phyloP scores from a whole-genome alignment of 352 stramenopile genomes.

The Globisporangium splendens region DNA sequence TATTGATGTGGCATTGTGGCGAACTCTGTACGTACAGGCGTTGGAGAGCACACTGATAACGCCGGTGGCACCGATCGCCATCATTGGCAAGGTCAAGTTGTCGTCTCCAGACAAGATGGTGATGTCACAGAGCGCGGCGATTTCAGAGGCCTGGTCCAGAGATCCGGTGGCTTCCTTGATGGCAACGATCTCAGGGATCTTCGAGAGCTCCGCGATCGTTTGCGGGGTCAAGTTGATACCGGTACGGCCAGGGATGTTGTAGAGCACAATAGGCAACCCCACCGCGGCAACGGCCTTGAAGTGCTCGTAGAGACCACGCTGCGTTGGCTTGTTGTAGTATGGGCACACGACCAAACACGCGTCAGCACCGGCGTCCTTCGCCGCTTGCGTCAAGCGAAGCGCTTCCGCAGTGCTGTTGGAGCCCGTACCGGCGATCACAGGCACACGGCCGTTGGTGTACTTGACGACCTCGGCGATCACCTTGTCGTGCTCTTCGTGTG shows the following conservation, averaged over 20 bases:
- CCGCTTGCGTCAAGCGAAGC: slow-evolving; percentile 80
- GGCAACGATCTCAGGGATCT: slow-evolving; percentile 95
- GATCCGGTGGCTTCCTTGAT: slow-evolving; percentile 98
- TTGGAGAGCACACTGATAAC: slow-evolving; percentile 92
- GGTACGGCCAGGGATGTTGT: slow-evolving; percentile 97
- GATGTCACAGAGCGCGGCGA: slow-evolving; percentile 87
- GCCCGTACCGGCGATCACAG: slow-evolving; percentile 94
- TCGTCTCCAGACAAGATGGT: slow-evolving; percentile 90
- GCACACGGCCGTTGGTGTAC: slow-evolving; percentile 76
- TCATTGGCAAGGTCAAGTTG: slow-evolving; percentile 88
- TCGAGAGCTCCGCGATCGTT: slow-evolving; percentile 90
- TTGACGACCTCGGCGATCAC: slow-evolving; percentile 92
- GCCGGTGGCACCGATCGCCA: slow-evolving; percentile 85
- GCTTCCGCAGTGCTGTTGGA: slow-evolving; percentile 91
- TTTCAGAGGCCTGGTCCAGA: slow-evolving; percentile 87
- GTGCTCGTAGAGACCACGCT: slow-evolving; percentile 93
- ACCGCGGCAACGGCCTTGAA: slow-evolving; percentile 89
- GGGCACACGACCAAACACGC: slow-evolving; percentile 95
- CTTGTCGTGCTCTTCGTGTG: slow-evolving; percentile 92
- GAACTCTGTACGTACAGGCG: slow-evolving; percentile 37
- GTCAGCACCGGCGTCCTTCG: slow-evolving; percentile 92
- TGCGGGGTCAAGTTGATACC: slow-evolving; percentile 94
- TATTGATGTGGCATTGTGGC: no score
- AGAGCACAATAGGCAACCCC: slow-evolving; percentile 93
- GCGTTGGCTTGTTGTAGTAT: slow-evolving; percentile 99